phyloP scores from a whole-genome alignment of 768 basidiomycete species.

The Sutorius australiensis region DNA sequence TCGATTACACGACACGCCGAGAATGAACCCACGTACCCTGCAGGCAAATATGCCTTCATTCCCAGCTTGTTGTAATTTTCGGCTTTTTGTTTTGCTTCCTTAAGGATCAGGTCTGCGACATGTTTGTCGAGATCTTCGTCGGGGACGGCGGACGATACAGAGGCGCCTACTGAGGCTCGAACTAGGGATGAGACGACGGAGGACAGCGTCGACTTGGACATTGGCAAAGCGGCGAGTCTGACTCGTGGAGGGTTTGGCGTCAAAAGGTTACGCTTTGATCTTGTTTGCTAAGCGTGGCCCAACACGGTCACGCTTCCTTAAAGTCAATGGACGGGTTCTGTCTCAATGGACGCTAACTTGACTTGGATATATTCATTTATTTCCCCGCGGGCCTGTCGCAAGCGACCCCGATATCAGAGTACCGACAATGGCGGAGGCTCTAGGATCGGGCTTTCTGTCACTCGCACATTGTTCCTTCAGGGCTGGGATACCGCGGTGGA shows the following conservation, averaged over 20 bases:
- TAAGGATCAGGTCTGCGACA: conserved; percentile 87
- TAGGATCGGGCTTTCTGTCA: conserved; percentile 1
- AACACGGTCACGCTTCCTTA: neutral
- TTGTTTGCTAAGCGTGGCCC: conserved; percentile 20
- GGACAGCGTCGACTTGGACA: conserved; percentile 60
- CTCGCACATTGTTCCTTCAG: conserved; percentile 10
- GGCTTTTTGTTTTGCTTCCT: conserved; percentile 91
- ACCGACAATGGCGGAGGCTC: conserved; percentile 1
- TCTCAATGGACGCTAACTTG: neutral
- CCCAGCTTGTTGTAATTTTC: conserved; percentile 74
- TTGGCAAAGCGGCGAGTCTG: conserved; percentile 10
- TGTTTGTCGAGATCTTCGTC: conserved; percentile 90
- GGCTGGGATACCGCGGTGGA: conserved; percentile 8
- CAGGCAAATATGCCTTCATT: conserved; percentile 70
- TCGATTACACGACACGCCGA: neutral
- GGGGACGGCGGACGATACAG: conserved; percentile 52
- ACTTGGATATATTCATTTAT: neutral
- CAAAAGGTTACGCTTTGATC: conserved; percentile 9
- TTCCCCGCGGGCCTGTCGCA: neutral
- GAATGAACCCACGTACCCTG: conserved; percentile 39
- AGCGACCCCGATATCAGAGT: conserved; percentile 1
- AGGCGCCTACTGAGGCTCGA: conserved; percentile 70
- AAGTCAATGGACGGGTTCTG: neutral
- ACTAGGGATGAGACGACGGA: conserved; percentile 82
- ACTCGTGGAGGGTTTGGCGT: conserved; percentile 4